Conservation (phyloP, 106 monocot genomes). For the Cymbidium sinense region DNA sequence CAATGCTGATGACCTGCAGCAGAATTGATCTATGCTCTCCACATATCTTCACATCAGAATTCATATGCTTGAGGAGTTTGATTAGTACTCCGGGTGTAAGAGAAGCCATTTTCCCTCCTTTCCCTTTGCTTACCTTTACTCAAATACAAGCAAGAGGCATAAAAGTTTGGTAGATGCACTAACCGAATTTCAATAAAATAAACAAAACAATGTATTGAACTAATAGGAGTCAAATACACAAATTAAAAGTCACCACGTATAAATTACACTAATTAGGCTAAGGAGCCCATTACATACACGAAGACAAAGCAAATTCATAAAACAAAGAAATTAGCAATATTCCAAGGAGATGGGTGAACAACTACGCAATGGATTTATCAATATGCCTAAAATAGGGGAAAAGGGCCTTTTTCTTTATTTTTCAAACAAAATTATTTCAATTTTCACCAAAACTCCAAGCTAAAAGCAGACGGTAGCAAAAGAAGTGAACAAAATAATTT, state of each 20-base stretch:
- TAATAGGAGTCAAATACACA: not conserved
- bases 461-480: not conserved
- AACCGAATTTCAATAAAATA: not conserved
- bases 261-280: not conserved
- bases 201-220: conserved; percentile 1
- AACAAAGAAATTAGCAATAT: not conserved
- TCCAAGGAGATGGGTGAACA: not conserved
- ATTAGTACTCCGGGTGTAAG: conserved; percentile 76
- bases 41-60: conserved; percentile 53
- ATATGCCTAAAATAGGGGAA: not conserved
- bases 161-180: not conserved
- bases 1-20: conserved; percentile 89
- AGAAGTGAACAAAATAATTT: not conserved
- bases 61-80: conserved; percentile 73
- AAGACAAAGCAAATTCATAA: not conserved
- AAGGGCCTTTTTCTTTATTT: no score
- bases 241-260: not conserved
- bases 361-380: not conserved
- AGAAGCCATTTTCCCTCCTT: conserved; percentile 53
- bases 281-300: not conserved
- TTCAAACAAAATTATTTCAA: no score
- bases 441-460: not conserved
- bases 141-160: not conserved
- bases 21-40: conserved; percentile 79
- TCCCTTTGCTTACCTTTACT: conserved; percentile 3